phyloP scores from a whole-genome alignment of 2,329 filamentous ascomycete species.

The Aspergillus sp. region DNA sequence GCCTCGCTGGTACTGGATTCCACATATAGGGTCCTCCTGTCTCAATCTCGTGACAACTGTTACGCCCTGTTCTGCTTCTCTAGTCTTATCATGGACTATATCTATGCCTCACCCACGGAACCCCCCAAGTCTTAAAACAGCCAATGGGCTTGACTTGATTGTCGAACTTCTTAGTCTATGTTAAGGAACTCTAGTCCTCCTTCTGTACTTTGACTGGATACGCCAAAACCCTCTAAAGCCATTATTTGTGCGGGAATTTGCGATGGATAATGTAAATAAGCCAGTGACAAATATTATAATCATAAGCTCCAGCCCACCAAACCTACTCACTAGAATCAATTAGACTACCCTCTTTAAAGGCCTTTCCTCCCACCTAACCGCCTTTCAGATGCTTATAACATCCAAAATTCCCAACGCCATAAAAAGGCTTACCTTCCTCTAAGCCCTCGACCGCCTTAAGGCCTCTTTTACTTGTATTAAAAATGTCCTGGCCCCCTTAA shows the following conservation, averaged over 20 bases:
- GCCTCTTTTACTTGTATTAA: constrained; percentile 3
- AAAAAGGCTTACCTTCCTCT: not conserved
- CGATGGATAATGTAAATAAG: not conserved
- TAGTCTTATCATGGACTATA: too few species aligned
- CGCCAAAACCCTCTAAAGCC: constrained; percentile 1
- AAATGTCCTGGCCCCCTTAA: not conserved
- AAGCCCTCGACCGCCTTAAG: constrained; percentile 2
- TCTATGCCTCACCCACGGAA: too few species aligned
- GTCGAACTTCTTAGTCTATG: too few species aligned
- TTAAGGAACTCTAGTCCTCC: constrained; percentile 14
- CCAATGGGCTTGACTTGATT: too few species aligned
- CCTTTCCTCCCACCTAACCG: not conserved
- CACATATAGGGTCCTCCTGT: too few species aligned
- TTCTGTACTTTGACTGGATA: not conserved
- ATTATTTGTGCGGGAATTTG: not conserved
- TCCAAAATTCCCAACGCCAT: not conserved
- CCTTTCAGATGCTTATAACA: not conserved
- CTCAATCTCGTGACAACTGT: too few species aligned
- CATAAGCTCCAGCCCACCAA: too few species aligned
- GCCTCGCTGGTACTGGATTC: too few species aligned
- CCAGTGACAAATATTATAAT: not conserved
- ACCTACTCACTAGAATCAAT: not conserved
- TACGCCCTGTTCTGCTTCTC: too few species aligned
- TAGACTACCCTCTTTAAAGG: not conserved
- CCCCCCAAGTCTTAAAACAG: too few species aligned